Conservation (phyloP, 2,329 filamentous ascomycete species). For the Claviceps purpurea region DNA sequence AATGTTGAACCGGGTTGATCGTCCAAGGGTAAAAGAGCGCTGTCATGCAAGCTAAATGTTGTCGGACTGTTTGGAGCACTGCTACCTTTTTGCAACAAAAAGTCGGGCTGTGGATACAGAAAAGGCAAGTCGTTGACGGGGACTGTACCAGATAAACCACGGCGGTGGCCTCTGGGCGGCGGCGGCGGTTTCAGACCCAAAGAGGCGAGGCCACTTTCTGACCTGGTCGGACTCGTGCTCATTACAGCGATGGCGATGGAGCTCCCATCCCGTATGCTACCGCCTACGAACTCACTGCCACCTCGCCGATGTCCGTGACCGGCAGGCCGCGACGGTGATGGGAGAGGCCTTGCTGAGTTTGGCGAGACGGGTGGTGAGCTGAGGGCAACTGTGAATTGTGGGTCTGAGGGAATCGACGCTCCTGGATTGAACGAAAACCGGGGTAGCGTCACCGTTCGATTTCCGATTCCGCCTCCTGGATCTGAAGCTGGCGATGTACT, state of each 20-base stretch:
- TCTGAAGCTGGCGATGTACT: constrained; percentile 16
- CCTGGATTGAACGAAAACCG: constrained; percentile 45
- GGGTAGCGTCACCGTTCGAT: constrained; percentile 30
- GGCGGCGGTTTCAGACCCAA: constrained; percentile 34
- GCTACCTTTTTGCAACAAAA: constrained; percentile 37
- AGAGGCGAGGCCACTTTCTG: constrained; percentile 42
- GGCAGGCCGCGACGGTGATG: constrained; percentile 42
- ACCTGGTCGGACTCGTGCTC: constrained; percentile 58
- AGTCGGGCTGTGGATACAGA: constrained; percentile 43
- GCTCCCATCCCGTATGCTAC: constrained; percentile 46
- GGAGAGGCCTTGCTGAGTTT: constrained; percentile 31
- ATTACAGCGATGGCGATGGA: constrained; percentile 46
- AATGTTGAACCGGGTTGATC: constrained; percentile 3
- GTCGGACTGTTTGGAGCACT: constrained; percentile 54
- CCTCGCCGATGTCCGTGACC: constrained; percentile 68
- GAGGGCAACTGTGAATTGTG: constrained; percentile 24
- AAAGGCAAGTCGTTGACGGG: constrained; percentile 74
- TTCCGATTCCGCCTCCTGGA: constrained; percentile 12
- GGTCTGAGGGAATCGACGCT: constrained; percentile 20
- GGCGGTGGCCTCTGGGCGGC: constrained; percentile 54
- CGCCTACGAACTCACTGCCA: constrained; percentile 77
- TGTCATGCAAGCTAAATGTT: constrained; percentile 22
- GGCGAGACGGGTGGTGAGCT: constrained; percentile 46
- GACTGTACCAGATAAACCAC: constrained; percentile 58
- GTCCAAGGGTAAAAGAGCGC: constrained; percentile 12